Evolutionary conservation across 345 rosid genomes (phyloP).

Genomic region (Euphorbia tirucalli): DNA sequence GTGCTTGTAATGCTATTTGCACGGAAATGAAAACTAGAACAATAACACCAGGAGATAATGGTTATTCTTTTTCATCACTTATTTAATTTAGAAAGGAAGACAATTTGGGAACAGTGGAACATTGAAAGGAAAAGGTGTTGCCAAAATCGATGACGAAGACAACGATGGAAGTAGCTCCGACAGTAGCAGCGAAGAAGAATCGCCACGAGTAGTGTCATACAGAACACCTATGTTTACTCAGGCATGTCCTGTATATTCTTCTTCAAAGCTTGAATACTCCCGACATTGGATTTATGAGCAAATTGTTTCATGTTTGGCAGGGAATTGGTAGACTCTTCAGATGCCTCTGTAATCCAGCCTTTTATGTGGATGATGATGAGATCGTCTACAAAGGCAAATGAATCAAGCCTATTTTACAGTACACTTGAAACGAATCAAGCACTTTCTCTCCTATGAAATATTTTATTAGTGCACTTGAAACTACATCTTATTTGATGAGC

Average conservation of each 20-base stretch:
- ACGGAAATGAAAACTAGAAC: no score
- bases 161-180: slow-evolving; percentile 56
- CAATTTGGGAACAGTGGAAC: slow-evolving; percentile 45
- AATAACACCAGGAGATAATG: no score
- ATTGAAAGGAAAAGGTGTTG: slow-evolving; percentile 44
- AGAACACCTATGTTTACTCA: slow-evolving; percentile 84
- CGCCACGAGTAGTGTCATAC: slow-evolving; percentile 60
- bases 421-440: no score
- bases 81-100: slow-evolving; percentile 46
- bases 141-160: slow-evolving; percentile 41
- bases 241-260: no score
- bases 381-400: slow-evolving; percentile 79
- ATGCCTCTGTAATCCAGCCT: slow-evolving; percentile 95
- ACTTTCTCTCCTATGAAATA: no score
- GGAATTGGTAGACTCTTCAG: slow-evolving; percentile 95
- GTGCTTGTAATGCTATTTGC: no score
- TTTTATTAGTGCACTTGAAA: no score
- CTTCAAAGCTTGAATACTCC: no score
- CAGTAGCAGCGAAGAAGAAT: slow-evolving; percentile 71
- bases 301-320: slow-evolving; percentile 31
- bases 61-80: background rate
- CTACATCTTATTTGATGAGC: no score
- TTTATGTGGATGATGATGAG: slow-evolving; percentile 92
- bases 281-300: no score
- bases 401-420: no score